Conservation (phyloP, 164 flowering plant species). For the Magnolia changhungtana region DNA sequence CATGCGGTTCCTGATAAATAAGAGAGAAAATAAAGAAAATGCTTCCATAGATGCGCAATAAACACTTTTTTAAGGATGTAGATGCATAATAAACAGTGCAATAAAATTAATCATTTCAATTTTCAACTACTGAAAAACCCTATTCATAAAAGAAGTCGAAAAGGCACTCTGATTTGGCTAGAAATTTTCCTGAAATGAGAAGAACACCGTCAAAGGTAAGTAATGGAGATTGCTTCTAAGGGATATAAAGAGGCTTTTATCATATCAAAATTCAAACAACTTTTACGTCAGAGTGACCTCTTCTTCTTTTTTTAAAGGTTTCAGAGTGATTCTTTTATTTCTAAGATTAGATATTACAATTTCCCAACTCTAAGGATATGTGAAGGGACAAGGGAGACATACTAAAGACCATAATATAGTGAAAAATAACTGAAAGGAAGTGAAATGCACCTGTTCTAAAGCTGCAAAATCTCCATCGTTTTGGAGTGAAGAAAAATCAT, state of each 20-base stretch:
- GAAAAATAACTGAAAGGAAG: not conserved
- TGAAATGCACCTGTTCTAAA: conserved; percentile 70
- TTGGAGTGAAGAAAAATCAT: conserved; percentile 33
- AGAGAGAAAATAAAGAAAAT: too few species aligned
- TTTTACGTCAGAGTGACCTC: too few species aligned
- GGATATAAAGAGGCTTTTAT: too few species aligned
- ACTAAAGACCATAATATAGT: not conserved
- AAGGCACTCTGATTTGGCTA: not conserved
- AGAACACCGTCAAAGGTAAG: too few species aligned
- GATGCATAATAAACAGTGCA: not conserved
- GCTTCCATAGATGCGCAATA: not conserved
- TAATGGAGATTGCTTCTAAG: too few species aligned
- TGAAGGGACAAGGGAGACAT: not conserved
- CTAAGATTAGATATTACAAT: not conserved
- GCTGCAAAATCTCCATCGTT: conserved; percentile 87
- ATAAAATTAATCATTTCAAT: not conserved
- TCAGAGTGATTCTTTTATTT: too few species aligned
- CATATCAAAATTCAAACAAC: too few species aligned
- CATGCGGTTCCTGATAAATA: not conserved
- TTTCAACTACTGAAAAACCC: not conserved
- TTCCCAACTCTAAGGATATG: not conserved
- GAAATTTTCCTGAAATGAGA: not conserved
- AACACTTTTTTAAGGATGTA: too few species aligned
- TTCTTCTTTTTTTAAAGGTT: too few species aligned
- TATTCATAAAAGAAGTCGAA: too few species aligned